Percentiles rank a stretch among this genome's conserved stretches.
Conservation (phyloP, 306 rosid genomes). For the Lathyrus sativus region DNA sequence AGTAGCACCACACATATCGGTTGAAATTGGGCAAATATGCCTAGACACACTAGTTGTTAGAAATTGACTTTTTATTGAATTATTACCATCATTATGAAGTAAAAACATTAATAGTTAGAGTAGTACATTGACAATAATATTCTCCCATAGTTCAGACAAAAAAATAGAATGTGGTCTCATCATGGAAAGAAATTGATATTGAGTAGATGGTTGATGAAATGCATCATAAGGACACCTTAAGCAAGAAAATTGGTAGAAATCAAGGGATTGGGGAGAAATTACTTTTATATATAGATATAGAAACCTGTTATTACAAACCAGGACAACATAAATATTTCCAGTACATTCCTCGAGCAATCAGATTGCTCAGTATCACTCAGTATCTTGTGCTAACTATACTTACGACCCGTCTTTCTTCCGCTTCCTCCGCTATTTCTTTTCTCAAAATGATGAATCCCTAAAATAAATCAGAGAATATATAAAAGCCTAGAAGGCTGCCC, state of each 20-base stretch:
- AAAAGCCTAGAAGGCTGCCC: slow-evolving; percentile 92
- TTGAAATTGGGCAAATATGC: neutral
- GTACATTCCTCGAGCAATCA: slow-evolving; percentile 40
- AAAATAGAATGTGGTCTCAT: neutral
- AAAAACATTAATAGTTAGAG: neutral
- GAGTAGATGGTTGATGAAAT: neutral
- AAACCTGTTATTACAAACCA: slow-evolving; percentile 38
- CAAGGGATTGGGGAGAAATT: slow-evolving; percentile 10
- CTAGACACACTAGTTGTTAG: neutral
- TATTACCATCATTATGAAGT: neutral
- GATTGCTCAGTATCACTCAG: slow-evolving; percentile 46
- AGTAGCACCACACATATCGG: too few species aligned
- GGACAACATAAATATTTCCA: slow-evolving; percentile 43
- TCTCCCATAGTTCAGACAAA: neutral
- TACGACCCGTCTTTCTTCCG: slow-evolving; percentile 39
- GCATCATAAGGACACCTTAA: slow-evolving; percentile 11
- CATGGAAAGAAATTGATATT: neutral
- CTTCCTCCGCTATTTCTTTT: slow-evolving; percentile 35
- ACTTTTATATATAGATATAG: slow-evolving; percentile 41
- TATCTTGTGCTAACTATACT: slow-evolving; percentile 43
- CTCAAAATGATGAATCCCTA: slow-evolving; percentile 36
- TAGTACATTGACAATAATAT: neutral
- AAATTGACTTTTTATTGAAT: neutral
- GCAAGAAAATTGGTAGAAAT: slow-evolving; percentile 9
- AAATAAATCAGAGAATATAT: slow-evolving; percentile 37